phyloP scores from a whole-genome alignment of 768 basidiomycete species.

The Coprinopsis strossmayeri region DNA sequence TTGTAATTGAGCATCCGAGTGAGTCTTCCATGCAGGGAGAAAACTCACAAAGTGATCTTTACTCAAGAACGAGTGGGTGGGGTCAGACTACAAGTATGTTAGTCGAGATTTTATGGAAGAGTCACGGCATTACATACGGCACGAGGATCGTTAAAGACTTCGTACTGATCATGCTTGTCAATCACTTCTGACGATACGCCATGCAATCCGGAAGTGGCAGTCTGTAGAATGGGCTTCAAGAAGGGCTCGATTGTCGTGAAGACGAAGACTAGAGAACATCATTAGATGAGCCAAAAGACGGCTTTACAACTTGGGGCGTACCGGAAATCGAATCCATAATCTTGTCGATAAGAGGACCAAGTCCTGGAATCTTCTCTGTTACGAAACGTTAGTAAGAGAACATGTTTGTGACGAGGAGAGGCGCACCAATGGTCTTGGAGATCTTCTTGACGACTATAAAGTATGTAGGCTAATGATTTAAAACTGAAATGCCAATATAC shows the following conservation, averaged over 20 bases:
- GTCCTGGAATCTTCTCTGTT: constrained; percentile 75
- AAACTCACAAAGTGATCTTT: constrained; percentile 82
- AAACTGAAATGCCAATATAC: constrained; percentile 11
- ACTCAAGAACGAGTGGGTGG: constrained; percentile 83
- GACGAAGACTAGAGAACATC: constrained; percentile 74
- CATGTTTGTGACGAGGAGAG: background rate
- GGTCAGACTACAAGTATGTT: constrained; percentile 56
- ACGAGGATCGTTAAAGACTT: constrained; percentile 80
- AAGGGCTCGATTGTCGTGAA: constrained; percentile 85
- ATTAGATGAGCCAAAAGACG: too few species aligned
- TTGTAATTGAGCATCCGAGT: constrained; percentile 6
- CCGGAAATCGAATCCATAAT: constrained; percentile 66
- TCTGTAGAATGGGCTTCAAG: constrained; percentile 71
- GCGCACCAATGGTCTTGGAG: constrained; percentile 48
- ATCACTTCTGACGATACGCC: constrained; percentile 72
- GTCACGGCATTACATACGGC: constrained; percentile 57
- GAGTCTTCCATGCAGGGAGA: background rate
- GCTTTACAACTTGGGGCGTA: too few species aligned
- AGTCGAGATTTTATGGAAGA: too few species aligned
- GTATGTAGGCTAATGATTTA: background rate
- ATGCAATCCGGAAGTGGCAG: constrained; percentile 57
- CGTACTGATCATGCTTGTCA: constrained; percentile 74
- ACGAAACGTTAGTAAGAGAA: background rate
- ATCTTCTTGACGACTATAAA: constrained; percentile 68
- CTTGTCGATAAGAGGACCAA: constrained; percentile 70